Evolutionary conservation across 2,329 filamentous ascomycete species (phyloP).

Genomic region (Fusarium fujikuroi): DNA sequence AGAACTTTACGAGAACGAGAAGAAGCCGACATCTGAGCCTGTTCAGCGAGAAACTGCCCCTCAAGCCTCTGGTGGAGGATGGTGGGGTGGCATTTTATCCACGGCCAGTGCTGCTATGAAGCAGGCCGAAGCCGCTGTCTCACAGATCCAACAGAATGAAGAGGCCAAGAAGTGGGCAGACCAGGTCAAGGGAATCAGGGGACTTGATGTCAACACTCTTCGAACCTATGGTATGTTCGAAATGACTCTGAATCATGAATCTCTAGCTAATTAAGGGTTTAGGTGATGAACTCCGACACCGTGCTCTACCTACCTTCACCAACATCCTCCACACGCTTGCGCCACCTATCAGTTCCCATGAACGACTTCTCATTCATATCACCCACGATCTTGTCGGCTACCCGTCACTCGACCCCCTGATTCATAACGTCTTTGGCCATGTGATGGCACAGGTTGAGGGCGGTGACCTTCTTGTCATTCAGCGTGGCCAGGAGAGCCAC

Average conservation of each 20-base stretch:
- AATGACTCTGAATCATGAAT: not conserved
- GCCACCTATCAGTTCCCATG: constrained; percentile 95
- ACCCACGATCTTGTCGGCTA: constrained; percentile 96
- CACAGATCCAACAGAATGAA: constrained; percentile 95
- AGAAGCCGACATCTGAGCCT: constrained; percentile 60
- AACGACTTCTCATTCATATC: constrained; percentile 95
- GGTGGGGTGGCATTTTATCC: constrained; percentile 89
- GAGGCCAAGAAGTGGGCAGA: constrained; percentile 97
- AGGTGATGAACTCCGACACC: constrained; percentile 88
- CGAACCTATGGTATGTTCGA: constrained; percentile 55
- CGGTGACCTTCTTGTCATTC: constrained; percentile 91
- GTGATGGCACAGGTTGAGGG: constrained; percentile 99
- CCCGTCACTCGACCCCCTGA: constrained; percentile 90
- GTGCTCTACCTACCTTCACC: constrained; percentile 93
- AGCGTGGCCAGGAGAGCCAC: constrained; percentile 88
- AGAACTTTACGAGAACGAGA: constrained; percentile 68
- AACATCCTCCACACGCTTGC: constrained; percentile 95
- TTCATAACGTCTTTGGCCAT: constrained; percentile 89
- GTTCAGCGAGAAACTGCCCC: constrained; percentile 46
- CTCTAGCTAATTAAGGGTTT: constrained; percentile 19
- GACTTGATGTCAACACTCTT: constrained; percentile 78
- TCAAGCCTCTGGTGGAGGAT: constrained; percentile 70
- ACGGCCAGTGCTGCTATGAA: constrained; percentile 89
- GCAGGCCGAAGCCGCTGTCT: constrained; percentile 91
- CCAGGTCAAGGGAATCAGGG: constrained; percentile 77